Evolutionary conservation across 495 filamentous ascomycete species (phyloP), one percentile per base, ranked within the genome.

Genomic region (Tuber indicum): DNA sequence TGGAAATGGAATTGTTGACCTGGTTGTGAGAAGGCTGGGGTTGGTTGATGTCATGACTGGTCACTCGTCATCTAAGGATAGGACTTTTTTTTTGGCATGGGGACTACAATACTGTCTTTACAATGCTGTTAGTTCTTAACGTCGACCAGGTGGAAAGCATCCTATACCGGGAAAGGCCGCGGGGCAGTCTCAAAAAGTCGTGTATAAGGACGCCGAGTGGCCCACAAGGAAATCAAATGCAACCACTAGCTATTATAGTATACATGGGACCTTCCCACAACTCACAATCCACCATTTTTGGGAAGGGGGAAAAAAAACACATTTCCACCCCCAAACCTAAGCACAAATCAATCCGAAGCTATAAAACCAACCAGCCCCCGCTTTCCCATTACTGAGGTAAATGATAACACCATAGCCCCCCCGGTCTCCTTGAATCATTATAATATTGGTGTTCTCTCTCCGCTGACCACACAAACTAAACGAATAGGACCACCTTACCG

Each of bases 401-500:
- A 66, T 36, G 26, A 66, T 66, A 66, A 66, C 58, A 36, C 58
- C 26, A 3, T 36, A 66, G 17, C 12, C 58, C 26, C 14, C 12
- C 58, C 16, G n/a, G 26, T 2, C 26, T 12, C 17, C 58, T 26
- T 26, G 26, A 66, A 36, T 66, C 14, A 66, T 36, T 66, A 32
- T 66, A 62, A 26, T 26, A 32, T 32, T 32, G 58, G 26, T 14
- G n/a, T 62, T 26, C 26, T n/a, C 32, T 66, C 12, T 66, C 58
- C 14, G 58, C 26, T 36, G 12, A 14, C 32, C 58, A 19, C 26
- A 17, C 26, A 36, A 36, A 66, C 87, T 86, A 98, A 91, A 91
- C 91, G 93, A 94, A 99, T 46, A 99, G 84, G 84, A 90, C 94
- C 44, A 98, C 82, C 85, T 98, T 98, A 23, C 96, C 96, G 83